phyloP scores from a whole-genome alignment of 2,329 filamentous ascomycete genomes.

The Uncinocarpus reesii region DNA sequence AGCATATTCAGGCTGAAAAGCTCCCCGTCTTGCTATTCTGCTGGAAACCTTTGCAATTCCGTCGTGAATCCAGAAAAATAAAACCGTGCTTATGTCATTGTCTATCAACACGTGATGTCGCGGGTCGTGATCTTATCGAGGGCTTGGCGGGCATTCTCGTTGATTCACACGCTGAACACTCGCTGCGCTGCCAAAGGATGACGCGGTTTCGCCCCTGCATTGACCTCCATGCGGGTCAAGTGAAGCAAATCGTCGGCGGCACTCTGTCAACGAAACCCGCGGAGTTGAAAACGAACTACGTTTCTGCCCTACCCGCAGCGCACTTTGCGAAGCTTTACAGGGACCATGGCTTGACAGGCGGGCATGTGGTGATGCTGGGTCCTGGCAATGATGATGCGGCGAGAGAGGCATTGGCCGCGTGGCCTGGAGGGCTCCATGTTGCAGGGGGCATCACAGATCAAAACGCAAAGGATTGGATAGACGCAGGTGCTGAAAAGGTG shows the following conservation, averaged over 20 bases:
- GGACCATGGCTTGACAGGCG: constrained; percentile 61
- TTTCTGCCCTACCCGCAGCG: constrained; percentile 69
- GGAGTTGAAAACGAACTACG: constrained; percentile 79
- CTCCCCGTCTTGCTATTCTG: not conserved
- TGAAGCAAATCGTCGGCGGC: constrained; percentile 97
- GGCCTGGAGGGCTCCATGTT: constrained; percentile 74
- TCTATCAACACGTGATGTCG: not conserved
- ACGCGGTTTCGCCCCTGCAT: constrained; percentile 93
- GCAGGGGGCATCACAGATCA: constrained; percentile 84
- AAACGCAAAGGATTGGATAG: constrained; percentile 81
- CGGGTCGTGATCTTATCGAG: not conserved
- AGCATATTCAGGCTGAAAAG: constrained; percentile 24
- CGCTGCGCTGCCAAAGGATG: constrained; percentile 45
- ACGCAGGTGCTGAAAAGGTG: constrained; percentile 81
- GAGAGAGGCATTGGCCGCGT: constrained; percentile 62
- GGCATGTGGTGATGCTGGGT: constrained; percentile 94
- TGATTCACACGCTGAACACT: not conserved
- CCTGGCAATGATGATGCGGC: constrained; percentile 76
- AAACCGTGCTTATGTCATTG: not conserved
- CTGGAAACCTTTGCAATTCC: not conserved
- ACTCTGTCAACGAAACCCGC: constrained; percentile 62
- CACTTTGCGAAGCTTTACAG: constrained; percentile 77
- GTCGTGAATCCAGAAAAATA: not conserved
- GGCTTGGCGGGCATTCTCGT: not conserved
- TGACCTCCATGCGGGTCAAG: constrained; percentile 90